These are phyloP conservation scores for Hypoxylon sp. DNA, from an alignment of 2,329 filamentous ascomycete species.

Conservation along the genomic window DNA sequence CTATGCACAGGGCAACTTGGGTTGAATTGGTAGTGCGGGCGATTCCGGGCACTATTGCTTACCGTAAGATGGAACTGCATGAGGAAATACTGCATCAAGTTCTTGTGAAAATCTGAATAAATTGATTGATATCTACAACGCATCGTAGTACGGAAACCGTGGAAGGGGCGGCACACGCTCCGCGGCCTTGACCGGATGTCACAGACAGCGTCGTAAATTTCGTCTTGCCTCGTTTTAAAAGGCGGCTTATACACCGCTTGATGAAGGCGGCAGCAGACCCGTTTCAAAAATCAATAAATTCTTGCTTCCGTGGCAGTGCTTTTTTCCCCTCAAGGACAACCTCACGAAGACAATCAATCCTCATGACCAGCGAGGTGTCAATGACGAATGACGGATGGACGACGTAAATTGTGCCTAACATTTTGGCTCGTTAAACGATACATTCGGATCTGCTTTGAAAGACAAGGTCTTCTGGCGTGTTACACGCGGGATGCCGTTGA, in stretches of 20 bases:
- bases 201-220: neutral
- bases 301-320: slow-evolving; percentile 7
- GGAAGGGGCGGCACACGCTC: slow-evolving; percentile 1
- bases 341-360: slow-evolving; percentile 8
- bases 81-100: slow-evolving; percentile 2
- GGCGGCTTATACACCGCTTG: neutral
- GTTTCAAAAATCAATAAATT: neutral
- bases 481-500: neutral
- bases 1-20: slow-evolving; percentile 1
- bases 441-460: neutral
- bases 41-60: neutral
- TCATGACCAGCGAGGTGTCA: neutral
- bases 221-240: neutral
- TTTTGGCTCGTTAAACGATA: neutral
- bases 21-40: neutral
- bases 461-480: neutral
- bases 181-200: slow-evolving; percentile 4
- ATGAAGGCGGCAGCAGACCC: neutral
- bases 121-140: neutral
- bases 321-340: slow-evolving; percentile 12
- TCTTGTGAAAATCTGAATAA: neutral
- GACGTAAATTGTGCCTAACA: neutral
- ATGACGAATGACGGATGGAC: neutral
- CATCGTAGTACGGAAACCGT: neutral
- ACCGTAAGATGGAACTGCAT: neutral